phyloP scores from a whole-genome alignment of 352 stramenopile genomes.

The Phytophthora tubulina region DNA sequence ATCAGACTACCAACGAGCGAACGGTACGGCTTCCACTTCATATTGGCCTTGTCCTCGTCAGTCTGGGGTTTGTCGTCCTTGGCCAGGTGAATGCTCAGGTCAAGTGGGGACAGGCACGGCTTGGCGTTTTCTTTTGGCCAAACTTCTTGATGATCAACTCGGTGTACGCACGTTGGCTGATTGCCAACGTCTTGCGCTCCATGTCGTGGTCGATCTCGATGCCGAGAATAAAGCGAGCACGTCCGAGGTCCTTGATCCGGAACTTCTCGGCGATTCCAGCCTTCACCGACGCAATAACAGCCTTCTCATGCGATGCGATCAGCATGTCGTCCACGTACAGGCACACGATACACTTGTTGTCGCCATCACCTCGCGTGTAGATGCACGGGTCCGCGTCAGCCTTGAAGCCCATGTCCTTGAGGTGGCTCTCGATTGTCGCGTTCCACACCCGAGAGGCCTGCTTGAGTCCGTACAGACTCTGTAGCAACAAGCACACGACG shows the following conservation, averaged over 20 bases:
- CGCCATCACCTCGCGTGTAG: conserved; percentile 20
- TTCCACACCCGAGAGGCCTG: conserved; percentile 23
- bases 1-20: too few species aligned
- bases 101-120: too few species aligned
- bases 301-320: neutral
- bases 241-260: conserved; percentile 27
- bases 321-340: neutral
- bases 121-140: too few species aligned
- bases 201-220: conserved; percentile 38
- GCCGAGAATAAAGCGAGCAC: conserved; percentile 34
- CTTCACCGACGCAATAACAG: conserved; percentile 17
- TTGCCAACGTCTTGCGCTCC: neutral
- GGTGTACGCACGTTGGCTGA: too few species aligned
- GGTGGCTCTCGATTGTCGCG: conserved; percentile 29
- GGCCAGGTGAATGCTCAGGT: neutral
- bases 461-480: neutral
- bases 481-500: too few species aligned
- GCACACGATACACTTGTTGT: conserved; percentile 19
- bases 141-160: too few species aligned
- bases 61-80: conserved; percentile 7
- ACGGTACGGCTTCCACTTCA: neutral
- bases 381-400: conserved; percentile 26
- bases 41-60: conserved; percentile 10
- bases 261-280: conserved; percentile 7
- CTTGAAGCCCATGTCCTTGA: conserved; percentile 32